Base-by-base conservation (phyloP, 192 early-diverging fungal genomes). In the Funneliformis geosporum region DNA sequence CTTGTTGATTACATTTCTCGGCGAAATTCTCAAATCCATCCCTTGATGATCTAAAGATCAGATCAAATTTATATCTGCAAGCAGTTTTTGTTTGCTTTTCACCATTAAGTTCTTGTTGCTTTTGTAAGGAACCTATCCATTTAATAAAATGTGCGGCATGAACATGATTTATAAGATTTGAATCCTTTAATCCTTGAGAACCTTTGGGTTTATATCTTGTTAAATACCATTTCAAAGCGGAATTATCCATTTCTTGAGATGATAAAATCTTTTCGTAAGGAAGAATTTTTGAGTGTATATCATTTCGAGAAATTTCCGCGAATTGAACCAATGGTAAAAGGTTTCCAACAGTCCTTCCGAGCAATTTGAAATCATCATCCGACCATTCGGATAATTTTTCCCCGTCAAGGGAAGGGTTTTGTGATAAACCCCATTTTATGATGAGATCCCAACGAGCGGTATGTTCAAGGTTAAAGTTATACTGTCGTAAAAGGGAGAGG, bases 221-320 rank as follows among this genome's bases (percentile, higher is more conserved):
- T 69, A 69, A 69, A 69, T 69, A 69, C 67, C 67, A 69, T 69
- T 69, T 69, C 6, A 69, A 40, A 44, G 67, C 67, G n/a, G 67
- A n/a, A n/a, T 69, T 69, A 69, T 69, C 67, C 33, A 69, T 43
- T 43, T 23, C 39, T 42, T 69, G 67, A 69, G 67, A n/a, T n/a
- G 50, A 55, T 44, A 69, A 69, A n/a, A 69, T 69, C 42, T 69
- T 69, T 69, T 43, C 67, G 42, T 42, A 69, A 2, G 67, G 67
- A 16, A 69, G n/a, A 69, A 69, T 43, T 43, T 69, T 69, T 69
- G 67, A 43, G 43, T 69, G 40, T n/a, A 69, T 44, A 42, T 69
- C 67, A 69, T 69, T 69, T 43, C 67, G 33, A 23, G 67, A 69
- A 39, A 69, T 69, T 69, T 69, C 67, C 2, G 67, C n/a, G n/a